Base-by-base conservation (phyloP, 2,329 filamentous ascomycete species). In the Balansia obtecta region DNA sequence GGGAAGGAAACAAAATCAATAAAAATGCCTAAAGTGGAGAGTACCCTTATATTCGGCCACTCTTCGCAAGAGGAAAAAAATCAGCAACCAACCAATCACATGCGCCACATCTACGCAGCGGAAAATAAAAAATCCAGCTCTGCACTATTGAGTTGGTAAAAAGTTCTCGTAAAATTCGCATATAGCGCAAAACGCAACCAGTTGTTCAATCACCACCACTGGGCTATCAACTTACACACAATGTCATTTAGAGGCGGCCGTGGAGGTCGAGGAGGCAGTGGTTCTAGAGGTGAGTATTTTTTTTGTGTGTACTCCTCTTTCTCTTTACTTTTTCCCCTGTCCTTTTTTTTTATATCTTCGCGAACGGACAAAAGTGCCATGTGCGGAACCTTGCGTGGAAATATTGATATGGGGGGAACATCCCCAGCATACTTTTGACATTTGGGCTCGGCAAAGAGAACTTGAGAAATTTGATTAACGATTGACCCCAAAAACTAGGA, bases 191-290 rank as follows among this genome's bases (percentile, higher is more conserved):
- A 22, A 12, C 34, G 34, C 34, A 37, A 37, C 34, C 34, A 3
- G 3, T 37, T 27, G n/a, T 7, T 27, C 51, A 51, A 52, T 30
- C 27, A 38, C 15, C 39, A 42, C 39, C 20, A 44, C 39, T 11
- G 8, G 12, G 39, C 2, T 15, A 46, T n/a, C 46, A 45, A 40
- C 22, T 30, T 18, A 44, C 41, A 44, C 41, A 52, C 47, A 38
- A 57, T 57, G 56, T 57, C 56, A 38, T 57, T 56, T 34, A 49
- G 56, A 57, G 56, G 56, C 37, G 52, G 54, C 45, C 54, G 55
- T 44, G 53, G 55, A 46, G 50, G 53, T 43, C 53, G 54, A 45
- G 54, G 52, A 16, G 52, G 56, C 30, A 51, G 53, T n/a, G 54
- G 54, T 20, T 57, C 55, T 33, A 43, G 56, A 50, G 56, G 56